These are phyloP conservation scores for Hymenoscyphus infarciens DNA, from an alignment of 2,329 filamentous ascomycete genomes.

Conservation along the genomic window DNA sequence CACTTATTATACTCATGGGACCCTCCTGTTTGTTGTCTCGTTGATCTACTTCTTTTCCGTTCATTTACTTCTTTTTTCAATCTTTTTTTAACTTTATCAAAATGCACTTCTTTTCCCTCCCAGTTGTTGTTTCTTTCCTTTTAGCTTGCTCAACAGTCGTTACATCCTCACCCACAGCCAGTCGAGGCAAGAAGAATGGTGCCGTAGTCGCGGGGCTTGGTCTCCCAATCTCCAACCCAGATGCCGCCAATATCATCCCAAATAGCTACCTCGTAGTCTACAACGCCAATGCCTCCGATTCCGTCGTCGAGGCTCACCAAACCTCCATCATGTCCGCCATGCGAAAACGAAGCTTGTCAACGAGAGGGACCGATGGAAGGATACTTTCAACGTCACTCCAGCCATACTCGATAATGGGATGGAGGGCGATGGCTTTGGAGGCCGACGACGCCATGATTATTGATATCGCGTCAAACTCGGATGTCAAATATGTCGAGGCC, in stretches of 20 bases:
- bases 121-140: slow-evolving; percentile 14
- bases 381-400: slow-evolving; percentile 46
- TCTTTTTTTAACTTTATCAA: slow-evolving; percentile 9
- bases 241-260: slow-evolving; percentile 47
- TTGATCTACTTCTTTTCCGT: slow-evolving; percentile 5
- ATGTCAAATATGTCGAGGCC: slow-evolving; percentile 53
- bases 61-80: slow-evolving; percentile 11
- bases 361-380: slow-evolving; percentile 47
- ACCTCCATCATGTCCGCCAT: slow-evolving; percentile 46
- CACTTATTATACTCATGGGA: not conserved
- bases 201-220: slow-evolving; percentile 33
- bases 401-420: slow-evolving; percentile 46
- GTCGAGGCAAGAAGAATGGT: slow-evolving; percentile 4
- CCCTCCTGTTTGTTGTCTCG: not conserved
- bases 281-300: slow-evolving; percentile 49
- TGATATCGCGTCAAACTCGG: slow-evolving; percentile 41
- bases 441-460: slow-evolving; percentile 48
- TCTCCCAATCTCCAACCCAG: slow-evolving; percentile 48
- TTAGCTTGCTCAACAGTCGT: slow-evolving; percentile 11
- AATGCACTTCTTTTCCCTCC: slow-evolving; percentile 12
- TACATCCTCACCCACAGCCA: slow-evolving; percentile 3
- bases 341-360: slow-evolving; percentile 54
- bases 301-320: slow-evolving; percentile 48
- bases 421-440: slow-evolving; percentile 52
- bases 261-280: slow-evolving; percentile 63